Base-by-base conservation (phyloP, 768 basidiomycete species). In the Lactifluus rugatus region DNA sequence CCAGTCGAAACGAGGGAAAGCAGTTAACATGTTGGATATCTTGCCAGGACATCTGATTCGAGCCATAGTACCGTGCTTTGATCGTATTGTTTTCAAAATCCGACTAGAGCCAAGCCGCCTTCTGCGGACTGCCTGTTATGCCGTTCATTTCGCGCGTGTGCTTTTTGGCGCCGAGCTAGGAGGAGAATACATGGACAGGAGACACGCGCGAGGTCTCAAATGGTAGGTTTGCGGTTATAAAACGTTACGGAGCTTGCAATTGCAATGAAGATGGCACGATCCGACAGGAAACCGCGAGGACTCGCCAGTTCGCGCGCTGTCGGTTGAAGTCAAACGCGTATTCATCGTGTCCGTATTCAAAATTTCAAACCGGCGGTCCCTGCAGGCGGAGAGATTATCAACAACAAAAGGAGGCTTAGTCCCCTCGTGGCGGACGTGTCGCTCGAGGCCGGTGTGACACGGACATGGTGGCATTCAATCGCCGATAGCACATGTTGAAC, bases 1-100 rank as follows among this genome's bases (percentile, higher is more conserved):
- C 66, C 52, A 64, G 66, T 52, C 68, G 70, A 63, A 57, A 68
- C 69, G 21, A 56, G 67, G 69, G 50, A 69, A 72, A 63, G 69
- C 48, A 71, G 75, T 37, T 70, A 71, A 17, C 75, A 78, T 65
- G 72, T 75, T 26, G 66, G 70, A 36, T 74, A 78, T 56, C 72
- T 31, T 71, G 69, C n/a, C 7, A n/a, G 16, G 46, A 25, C 70
- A 67, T 78, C 45, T 79, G 39, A 74, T 37, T 36, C 28, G 34
- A 32, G 44, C 44, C 39, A 54, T 42, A 37, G 41, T 48, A 32
- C 45, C 21, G 16, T 46, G 31, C 25, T 13, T 54, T 44, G 54
- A 60, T 60, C 59, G 49, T 23, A 47, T 14, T 17, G 34, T 14
- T 60, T 52, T 50, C 37, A 25, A 52, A 37, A 56, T 56, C 53